Conservation (phyloP, 139 green algal genomes). For the Haematococcus lacustris region DNA sequence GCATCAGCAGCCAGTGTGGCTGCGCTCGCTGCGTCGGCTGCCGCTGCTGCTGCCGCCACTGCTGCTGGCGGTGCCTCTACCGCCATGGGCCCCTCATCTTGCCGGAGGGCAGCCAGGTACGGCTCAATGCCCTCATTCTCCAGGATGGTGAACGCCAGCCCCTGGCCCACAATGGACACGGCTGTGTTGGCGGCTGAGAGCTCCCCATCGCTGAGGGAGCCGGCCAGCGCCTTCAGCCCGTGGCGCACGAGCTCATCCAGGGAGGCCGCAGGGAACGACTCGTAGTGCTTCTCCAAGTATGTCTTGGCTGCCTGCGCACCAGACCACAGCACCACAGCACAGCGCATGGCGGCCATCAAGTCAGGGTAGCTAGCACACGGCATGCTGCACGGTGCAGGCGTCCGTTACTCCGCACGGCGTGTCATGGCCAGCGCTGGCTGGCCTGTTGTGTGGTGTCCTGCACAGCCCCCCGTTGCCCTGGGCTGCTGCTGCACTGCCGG, state of each 20-base stretch:
- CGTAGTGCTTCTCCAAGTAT: constrained; percentile 92
- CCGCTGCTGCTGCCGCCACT: background rate
- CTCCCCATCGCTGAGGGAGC: constrained; percentile 63
- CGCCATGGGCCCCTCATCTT: constrained; percentile 28
- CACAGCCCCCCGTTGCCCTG: no score
- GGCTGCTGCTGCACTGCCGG: no score
- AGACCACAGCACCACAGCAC: no score
- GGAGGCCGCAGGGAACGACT: constrained; percentile 56
- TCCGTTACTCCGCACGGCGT: background rate
- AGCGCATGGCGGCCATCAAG: background rate
- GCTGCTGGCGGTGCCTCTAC: background rate
- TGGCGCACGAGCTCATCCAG: constrained; percentile 86
- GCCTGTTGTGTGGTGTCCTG: no score
- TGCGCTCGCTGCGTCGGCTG: background rate
- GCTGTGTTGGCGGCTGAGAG: constrained; percentile 75
- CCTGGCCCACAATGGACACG: constrained; percentile 14
- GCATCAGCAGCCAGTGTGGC: background rate
- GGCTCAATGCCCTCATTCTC: constrained; percentile 62
- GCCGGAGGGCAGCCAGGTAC: constrained; percentile 37
- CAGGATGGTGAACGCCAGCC: constrained; percentile 71
- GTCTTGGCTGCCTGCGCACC: constrained; percentile 84
- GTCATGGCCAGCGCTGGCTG: no score
- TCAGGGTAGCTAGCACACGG: background rate
- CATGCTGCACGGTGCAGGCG: no score
- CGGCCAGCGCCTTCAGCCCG: constrained; percentile 54